Conservation (phyloP, 2,329 filamentous ascomycete species). For the Didymella sp. region DNA sequence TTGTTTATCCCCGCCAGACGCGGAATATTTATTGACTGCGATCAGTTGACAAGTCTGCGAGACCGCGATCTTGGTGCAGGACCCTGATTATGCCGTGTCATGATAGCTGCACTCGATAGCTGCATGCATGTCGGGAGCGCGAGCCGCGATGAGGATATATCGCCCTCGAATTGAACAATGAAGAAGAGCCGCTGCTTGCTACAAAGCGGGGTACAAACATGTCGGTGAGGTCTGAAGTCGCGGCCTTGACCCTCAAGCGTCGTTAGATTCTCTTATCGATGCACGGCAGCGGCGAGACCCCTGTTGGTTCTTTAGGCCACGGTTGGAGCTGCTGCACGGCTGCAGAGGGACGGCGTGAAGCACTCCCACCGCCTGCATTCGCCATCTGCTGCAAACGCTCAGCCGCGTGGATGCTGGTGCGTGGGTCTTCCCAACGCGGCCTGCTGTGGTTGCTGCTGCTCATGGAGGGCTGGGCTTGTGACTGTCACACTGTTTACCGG, state of each 20-base stretch:
- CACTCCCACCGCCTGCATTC: slow-evolving; percentile 27
- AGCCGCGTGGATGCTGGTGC: slow-evolving; percentile 33
- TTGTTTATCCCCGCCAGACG: slow-evolving; percentile 21
- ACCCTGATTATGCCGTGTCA: slow-evolving; percentile 20
- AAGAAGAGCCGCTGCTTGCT: slow-evolving; percentile 1
- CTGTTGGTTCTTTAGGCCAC: slow-evolving; percentile 22
- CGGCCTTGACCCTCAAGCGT: slow-evolving; percentile 23
- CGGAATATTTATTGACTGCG: slow-evolving; percentile 17
- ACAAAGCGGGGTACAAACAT: slow-evolving; percentile 35
- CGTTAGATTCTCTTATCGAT: slow-evolving; percentile 39
- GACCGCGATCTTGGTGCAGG: slow-evolving; percentile 19
- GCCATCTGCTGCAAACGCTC: slow-evolving; percentile 40
- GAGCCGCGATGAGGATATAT: slow-evolving; percentile 16
- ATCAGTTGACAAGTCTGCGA: slow-evolving; percentile 14
- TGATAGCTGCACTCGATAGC: slow-evolving; percentile 16
- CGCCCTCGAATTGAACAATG: slow-evolving; percentile 10
- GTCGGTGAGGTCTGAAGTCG: slow-evolving; percentile 35
- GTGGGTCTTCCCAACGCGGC: slow-evolving; percentile 22
- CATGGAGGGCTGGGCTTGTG: slow-evolving; percentile 19
- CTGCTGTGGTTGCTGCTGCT: slow-evolving; percentile 14
- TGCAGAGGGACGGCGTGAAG: too few relatives aligned
- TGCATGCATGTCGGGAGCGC: slow-evolving; percentile 18
- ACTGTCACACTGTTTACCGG: slow-evolving; percentile 25
- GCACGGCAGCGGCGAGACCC: slow-evolving; percentile 27
- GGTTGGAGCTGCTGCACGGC: slow-evolving; percentile 17